A percentile compares a stretch with the other conserved stretches of the same genome.
Conservation (phyloP, 192 early-diverging fungal genomes). For the Glomus cerebriforme region DNA sequence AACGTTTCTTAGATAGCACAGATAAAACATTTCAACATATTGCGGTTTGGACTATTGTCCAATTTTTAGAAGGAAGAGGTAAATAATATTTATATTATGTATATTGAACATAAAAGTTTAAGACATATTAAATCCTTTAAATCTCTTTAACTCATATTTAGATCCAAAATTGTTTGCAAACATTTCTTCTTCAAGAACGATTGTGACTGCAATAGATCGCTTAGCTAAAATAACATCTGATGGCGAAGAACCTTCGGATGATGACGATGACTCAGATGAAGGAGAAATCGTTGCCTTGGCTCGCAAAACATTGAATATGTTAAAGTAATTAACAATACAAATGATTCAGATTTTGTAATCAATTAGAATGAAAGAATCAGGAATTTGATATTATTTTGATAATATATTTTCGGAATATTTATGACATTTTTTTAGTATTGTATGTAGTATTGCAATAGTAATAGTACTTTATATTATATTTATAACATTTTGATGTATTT, state of each 20-base stretch:
- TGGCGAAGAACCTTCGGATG: conserved; percentile 26
- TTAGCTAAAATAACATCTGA: conserved; percentile 2
- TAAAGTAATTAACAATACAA: background rate
- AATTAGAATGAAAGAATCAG: background rate
- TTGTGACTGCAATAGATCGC: conserved; percentile 15
- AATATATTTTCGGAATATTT: background rate
- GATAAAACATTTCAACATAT: conserved; percentile 79
- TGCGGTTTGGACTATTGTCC: conserved; percentile 83
- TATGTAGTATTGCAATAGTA: background rate
- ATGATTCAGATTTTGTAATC: background rate
- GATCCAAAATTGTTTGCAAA: conserved; percentile 14
- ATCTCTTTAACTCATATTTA: background rate
- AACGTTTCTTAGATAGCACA: conserved; percentile 62
- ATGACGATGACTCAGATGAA: conserved; percentile 30
- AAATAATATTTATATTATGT: background rate
- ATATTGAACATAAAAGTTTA: background rate
- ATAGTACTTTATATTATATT: background rate
- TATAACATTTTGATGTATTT: background rate
- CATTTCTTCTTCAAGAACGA: conserved; percentile 19
- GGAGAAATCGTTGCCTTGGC: conserved; percentile 28
- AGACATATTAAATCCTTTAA: background rate
- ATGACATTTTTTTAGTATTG: background rate
- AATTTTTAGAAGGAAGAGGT: conserved; percentile 69
- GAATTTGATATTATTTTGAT: background rate
- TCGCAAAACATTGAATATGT: conserved; percentile 17